Evolutionary conservation across 257 asterid genomes (phyloP), one percentile per base, ranked within the genome.

Genomic region (Solanum medicagineum): DNA sequence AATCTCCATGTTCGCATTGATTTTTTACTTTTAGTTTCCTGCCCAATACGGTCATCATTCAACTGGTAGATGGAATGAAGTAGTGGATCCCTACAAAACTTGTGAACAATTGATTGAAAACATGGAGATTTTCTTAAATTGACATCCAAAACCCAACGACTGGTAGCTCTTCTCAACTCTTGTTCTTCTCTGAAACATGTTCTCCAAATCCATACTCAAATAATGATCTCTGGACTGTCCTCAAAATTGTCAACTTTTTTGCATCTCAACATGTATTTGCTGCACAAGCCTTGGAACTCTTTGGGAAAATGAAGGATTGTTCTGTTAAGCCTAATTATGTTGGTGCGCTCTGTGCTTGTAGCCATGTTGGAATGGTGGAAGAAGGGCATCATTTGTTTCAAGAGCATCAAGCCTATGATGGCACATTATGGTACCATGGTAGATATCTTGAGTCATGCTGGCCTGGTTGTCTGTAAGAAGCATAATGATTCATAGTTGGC

Each of bases 281-380:
- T 10, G 56, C 49, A 24, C 84, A 85, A 6, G 94, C 95, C 65
- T 90, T 95, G 54, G 79, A 90, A 59, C 85, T 88, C 57, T 93
- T 95, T 24, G 71, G 24, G 8, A 80, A 83, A 85, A 93, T 95
- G 98, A 90, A 85, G 84, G 40, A 73, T 13, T 36, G 29, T 59
- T 77, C 86, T 10, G 45, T 92, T 54, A 80, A 84, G 87, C 97
- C 98, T 74, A 95, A 93, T 84, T 90, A 90, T 53, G 95, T 92
- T 9, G 98, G 99, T 45, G 92, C 92, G 77, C 98, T 95, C 65
- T 90, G 92, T 82, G 97, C 99, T 11, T 95, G 97, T 71, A 94
- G 95, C 91, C 97, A 94, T 83, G 92, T 91, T 1, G 98, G 99
- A 9, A 57, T 93, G 49, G 93, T 91, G 20, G 90, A 90, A 77